phyloP scores from a whole-genome alignment of 179 eudicot species.

The Drosera spatulata region DNA sequence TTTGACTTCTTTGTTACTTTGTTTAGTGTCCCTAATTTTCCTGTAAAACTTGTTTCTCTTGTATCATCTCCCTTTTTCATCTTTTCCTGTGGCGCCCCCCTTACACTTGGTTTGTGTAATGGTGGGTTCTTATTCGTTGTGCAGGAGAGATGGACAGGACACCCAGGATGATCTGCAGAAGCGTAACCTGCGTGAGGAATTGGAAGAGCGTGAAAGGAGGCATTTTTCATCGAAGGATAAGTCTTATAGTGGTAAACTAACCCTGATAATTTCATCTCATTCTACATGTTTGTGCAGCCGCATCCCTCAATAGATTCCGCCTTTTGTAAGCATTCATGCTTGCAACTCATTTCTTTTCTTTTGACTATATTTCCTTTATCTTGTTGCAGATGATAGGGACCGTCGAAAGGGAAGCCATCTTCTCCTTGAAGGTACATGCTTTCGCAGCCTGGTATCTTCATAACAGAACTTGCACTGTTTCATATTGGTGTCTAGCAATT shows the following conservation, averaged over 20 bases:
- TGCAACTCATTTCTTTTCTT: neutral
- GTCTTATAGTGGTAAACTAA: constrained; percentile 30
- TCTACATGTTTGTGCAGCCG: neutral
- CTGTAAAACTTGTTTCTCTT: neutral
- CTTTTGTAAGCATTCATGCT: neutral
- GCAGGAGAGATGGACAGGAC: constrained; percentile 82
- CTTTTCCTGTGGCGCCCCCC: neutral
- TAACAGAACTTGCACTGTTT: too few species aligned
- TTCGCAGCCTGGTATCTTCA: neutral
- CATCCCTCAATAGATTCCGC: neutral
- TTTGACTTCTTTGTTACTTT: too few species aligned
- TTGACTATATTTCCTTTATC: neutral
- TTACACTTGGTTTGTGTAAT: neutral
- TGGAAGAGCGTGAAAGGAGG: constrained; percentile 79
- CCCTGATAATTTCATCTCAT: neutral
- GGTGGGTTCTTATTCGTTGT: neutral
- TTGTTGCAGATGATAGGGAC: constrained; percentile 74
- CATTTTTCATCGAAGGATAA: constrained; percentile 80
- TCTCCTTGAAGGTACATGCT: constrained; percentile 66
- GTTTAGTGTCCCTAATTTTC: neutral
- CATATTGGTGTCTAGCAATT: too few species aligned
- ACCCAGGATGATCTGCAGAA: constrained; percentile 76
- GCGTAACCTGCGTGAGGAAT: constrained; percentile 80
- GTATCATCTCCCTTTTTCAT: neutral
- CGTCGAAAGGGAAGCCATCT: constrained; percentile 70